Base-by-base conservation (phyloP, 169 alveolate genomes). In the Plasmodium reichenowi region DNA sequence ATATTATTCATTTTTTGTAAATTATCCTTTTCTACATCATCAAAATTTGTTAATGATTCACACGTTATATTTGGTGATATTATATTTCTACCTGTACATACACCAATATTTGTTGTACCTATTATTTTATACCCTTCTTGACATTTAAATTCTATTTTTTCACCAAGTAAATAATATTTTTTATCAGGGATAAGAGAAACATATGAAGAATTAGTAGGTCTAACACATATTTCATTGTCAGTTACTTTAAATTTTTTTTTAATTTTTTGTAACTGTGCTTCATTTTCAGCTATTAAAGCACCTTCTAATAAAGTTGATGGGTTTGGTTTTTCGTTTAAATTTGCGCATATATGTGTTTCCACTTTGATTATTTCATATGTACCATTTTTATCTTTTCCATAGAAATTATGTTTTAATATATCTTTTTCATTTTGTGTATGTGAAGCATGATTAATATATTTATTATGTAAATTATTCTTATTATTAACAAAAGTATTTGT, bases 221-320 rank as follows among this genome's bases (percentile, higher is more conserved):
- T 78, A 43, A 48, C 72, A 50, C 89, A 78, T 50, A 78, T 78
- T 50, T 78, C 89, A 50, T 66, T 47, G 13, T 78, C 89, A 8
- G 89, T 24, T 3, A 78, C 52, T n/a, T 78, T 78, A 78, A 66
- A 64, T 78, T 63, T 64, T 20, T 78, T 64, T 64, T 78, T 64
- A n/a, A 78, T 24, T 38, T 59, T 78, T 52, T 72, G 64, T 43
- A 78, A 59, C 17, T 78, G 76, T 13, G 89, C 89, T 43, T 78
- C 89, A 15, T 67, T 78, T 78, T 78, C 89, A 26, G 89, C 89
- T 29, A 78, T 15, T 67, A 78, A 26, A 43, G 76, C 89, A 20
- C 89, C 89, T 66, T 78, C 78, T 58, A 78, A 66, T 45, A 78
- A 71, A 15, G 38, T 32, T 38, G 89, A 63, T n/a, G 89, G 89